These are phyloP conservation scores for Monascus purpureus DNA, from an alignment of 495 filamentous ascomycete species.

Conservation along the genomic window DNA sequence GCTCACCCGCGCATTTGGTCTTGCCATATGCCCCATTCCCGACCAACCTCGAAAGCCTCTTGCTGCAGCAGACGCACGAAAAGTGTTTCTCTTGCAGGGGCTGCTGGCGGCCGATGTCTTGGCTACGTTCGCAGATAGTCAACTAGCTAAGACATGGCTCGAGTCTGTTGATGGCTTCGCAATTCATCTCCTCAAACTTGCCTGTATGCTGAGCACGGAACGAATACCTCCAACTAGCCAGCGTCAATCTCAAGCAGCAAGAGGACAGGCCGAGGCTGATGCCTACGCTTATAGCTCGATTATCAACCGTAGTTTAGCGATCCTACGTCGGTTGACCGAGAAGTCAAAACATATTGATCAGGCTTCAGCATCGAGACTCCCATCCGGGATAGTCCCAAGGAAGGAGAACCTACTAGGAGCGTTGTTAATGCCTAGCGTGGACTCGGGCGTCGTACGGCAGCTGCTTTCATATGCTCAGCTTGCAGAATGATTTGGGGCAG, in stretches of 20 bases:
- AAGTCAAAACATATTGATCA: slow-evolving; percentile 52
- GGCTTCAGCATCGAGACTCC: slow-evolving; percentile 30
- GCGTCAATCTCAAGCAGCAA: slow-evolving; percentile 16
- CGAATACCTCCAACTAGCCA: slow-evolving; percentile 23
- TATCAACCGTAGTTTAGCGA: slow-evolving; percentile 52
- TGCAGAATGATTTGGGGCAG: slow-evolving; percentile 22
- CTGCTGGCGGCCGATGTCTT: slow-evolving; percentile 85
- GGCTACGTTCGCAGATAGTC: slow-evolving; percentile 53
- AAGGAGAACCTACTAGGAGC: slow-evolving; percentile 59
- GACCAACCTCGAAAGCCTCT: slow-evolving; percentile 41
- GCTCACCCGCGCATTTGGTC: slow-evolving; percentile 74
- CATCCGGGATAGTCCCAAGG: slow-evolving; percentile 49
- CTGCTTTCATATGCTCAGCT: slow-evolving; percentile 58
- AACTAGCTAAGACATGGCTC: slow-evolving; percentile 70
- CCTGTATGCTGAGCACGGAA: slow-evolving; percentile 54
- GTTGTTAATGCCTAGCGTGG: slow-evolving; percentile 46
- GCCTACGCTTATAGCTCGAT: slow-evolving; percentile 39
- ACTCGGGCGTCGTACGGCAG: slow-evolving; percentile 51
- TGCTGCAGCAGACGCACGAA: slow-evolving; percentile 62
- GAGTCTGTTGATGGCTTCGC: slow-evolving; percentile 77
- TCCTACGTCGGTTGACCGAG: slow-evolving; percentile 55
- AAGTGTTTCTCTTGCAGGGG: slow-evolving; percentile 79
- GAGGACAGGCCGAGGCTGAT: slow-evolving; percentile 28
- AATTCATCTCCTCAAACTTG: slow-evolving; percentile 57
- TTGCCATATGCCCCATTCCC: slow-evolving; percentile 75